Percentiles rank a stretch among this genome's conserved stretches.
phyloP scores from a whole-genome alignment of 148 eudicot species.

The Rheum nobile region DNA sequence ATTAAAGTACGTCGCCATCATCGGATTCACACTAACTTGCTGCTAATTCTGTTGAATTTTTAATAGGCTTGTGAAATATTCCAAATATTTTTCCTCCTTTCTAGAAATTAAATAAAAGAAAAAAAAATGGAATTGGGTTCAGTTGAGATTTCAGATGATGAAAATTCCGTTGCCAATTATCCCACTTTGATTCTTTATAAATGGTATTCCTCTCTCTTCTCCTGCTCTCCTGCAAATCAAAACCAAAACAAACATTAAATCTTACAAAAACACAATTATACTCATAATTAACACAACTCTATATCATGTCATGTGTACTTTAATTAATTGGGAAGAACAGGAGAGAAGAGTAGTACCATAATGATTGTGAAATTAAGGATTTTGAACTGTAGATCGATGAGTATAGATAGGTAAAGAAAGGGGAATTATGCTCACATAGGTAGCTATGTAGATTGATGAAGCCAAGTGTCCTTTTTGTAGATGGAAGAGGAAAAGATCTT shows the following conservation, averaged over 20 bases:
- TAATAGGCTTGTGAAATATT: neutral
- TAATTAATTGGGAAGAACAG: too few relatives aligned
- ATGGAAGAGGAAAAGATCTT: slow-evolving; percentile 6
- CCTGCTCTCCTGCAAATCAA: neutral
- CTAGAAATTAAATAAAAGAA: neutral
- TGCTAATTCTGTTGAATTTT: neutral
- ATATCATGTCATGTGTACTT: too few relatives aligned
- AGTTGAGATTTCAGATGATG: neutral
- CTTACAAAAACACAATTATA: neutral
- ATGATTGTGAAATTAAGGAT: neutral
- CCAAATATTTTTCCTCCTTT: neutral
- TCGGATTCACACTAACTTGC: slow-evolving; percentile 5
- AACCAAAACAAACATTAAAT: neutral
- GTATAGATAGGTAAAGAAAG: too few relatives aligned
- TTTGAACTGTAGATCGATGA: too few relatives aligned
- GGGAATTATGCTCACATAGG: neutral
- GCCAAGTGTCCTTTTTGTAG: neutral
- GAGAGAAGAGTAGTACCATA: neutral
- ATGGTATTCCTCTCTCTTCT: neutral
- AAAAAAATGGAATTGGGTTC: neutral
- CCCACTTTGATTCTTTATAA: neutral
- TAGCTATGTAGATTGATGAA: neutral
- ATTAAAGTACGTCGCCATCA: slow-evolving; percentile 59
- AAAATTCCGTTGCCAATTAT: neutral
- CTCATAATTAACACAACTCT: too few relatives aligned